Evolutionary conservation across 1,284 basidiomycete species (phyloP), one percentile per base, ranked within the genome.

Genomic region (Ustilago lituana): DNA sequence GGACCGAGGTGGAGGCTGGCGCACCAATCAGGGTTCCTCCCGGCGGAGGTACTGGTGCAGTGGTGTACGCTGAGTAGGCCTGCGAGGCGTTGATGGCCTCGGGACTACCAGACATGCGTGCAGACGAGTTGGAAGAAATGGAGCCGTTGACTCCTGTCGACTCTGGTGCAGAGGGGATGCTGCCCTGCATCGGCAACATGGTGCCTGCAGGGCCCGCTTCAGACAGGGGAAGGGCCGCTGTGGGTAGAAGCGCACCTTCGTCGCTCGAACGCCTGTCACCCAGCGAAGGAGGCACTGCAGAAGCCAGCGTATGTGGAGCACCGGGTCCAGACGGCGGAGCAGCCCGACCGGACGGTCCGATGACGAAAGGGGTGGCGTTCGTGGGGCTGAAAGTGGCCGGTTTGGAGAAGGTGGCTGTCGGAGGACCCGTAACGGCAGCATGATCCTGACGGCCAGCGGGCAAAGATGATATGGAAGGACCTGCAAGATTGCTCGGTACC

Each of bases 101-200:
- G 2, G 62, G 56, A 23, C 62, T 65, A 33, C 47, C 38, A 3
- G 62, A 59, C 47, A 51, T 41, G 26, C 56, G 50, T 8, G 55
- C 51, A 7, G 62, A 65, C 7, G 62, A 65, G 26, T 36, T 59
- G 31, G 62, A 56, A 33, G 62, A 65, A 22, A 54, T 41, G 15
- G 56, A 59, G 5, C 55, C 56, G 17, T 50, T 55, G 38, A 59
- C 43, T 33, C 56, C 47, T 2, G 44, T 29, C 10, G 62, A 55
- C 26, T 49, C 62, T 12, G 62, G 19, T 6, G 50, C 46, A 17
- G 62, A 50, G 3, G 36, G 50, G 15, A 44, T 36, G 19, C n/a
- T 26, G 32, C 24, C 41, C 9, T 49, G 51, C 7, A 41, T n/a
- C 1, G 62, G 43, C 23, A 51, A 32, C 5, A 33, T 20, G 10